phyloP scores from a whole-genome alignment of 2,329 filamentous ascomycete genomes.

The Coniochaeta hoffmannii region DNA sequence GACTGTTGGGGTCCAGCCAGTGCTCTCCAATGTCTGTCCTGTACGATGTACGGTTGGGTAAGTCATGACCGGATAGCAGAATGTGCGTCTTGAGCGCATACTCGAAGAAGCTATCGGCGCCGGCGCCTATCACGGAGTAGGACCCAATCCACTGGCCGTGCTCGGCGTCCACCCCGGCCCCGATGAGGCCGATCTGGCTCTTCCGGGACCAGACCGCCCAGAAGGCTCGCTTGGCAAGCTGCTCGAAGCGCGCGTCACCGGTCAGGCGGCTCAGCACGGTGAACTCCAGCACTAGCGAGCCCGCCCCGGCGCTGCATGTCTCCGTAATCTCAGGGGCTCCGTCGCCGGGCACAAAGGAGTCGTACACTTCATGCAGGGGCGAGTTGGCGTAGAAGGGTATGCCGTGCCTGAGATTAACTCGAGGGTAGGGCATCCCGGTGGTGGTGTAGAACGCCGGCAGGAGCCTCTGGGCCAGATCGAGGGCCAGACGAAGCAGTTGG shows the following conservation, averaged over 20 bases:
- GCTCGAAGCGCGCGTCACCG: conserved; percentile 81
- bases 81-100: conserved; percentile 95
- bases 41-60: conserved; percentile 43
- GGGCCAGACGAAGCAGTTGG: conserved; percentile 80
- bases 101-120: conserved; percentile 97
- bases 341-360: conserved; percentile 23
- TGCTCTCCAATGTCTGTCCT: conserved; percentile 25
- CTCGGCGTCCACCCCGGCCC: conserved; percentile 83
- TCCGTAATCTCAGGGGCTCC: conserved; percentile 71
- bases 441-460: conserved; percentile 87
- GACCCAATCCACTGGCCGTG: conserved; percentile 81
- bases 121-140: conserved; percentile 90
- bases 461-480: conserved; percentile 75
- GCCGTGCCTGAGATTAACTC: conserved; percentile 84
- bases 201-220: conserved; percentile 93
- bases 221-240: conserved; percentile 83
- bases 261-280: conserved; percentile 83
- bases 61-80: conserved; percentile 68
- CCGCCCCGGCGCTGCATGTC: conserved; percentile 95
- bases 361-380: conserved; percentile 57
- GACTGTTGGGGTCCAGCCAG: conserved; percentile 57
- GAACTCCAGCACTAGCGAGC: conserved; percentile 89
- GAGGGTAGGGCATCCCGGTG: conserved; percentile 88
- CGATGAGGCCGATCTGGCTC: conserved; percentile 80
- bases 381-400: conserved; percentile 91